A percentile compares a stretch with the other conserved stretches of the same genome.
These are phyloP conservation scores for Thyridium curvatum DNA, from an alignment of 2,329 filamentous ascomycete genomes.

Conservation along the genomic window DNA sequence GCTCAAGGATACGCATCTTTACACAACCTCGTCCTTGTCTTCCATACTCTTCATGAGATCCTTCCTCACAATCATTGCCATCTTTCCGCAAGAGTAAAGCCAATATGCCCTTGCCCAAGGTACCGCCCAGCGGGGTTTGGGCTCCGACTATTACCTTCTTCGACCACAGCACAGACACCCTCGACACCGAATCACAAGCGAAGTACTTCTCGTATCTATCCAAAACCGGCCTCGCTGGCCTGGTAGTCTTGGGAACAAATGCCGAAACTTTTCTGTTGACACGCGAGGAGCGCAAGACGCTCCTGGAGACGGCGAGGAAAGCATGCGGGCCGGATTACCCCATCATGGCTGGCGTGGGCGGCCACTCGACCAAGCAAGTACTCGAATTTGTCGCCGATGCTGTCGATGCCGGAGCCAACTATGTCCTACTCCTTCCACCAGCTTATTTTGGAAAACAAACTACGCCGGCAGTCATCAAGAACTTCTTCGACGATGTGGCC, in stretches of 20 bases:
- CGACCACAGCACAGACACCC: slow-evolving; percentile 11
- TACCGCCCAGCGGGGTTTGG: slow-evolving; percentile 16
- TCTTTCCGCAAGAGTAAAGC: too few relatives aligned
- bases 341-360: slow-evolving; percentile 55
- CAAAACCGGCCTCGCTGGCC: slow-evolving; percentile 18
- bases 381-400: slow-evolving; percentile 54
- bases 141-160: slow-evolving; percentile 18
- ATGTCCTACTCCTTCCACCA: slow-evolving; percentile 51
- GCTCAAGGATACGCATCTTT: too few relatives aligned
- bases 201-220: slow-evolving; percentile 19
- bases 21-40: too few relatives aligned
- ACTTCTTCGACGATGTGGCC: slow-evolving; percentile 52
- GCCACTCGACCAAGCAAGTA: slow-evolving; percentile 56
- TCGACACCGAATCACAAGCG: slow-evolving; percentile 13
- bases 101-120: neutral
- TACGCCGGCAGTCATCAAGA: slow-evolving; percentile 45
- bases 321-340: slow-evolving; percentile 45
- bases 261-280: slow-evolving; percentile 19
- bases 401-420: slow-evolving; percentile 51
- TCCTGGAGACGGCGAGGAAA: slow-evolving; percentile 47
- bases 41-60: too few relatives aligned
- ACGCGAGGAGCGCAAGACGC: slow-evolving; percentile 18
- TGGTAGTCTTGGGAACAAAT: slow-evolving; percentile 24
- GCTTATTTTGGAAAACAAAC: slow-evolving; percentile 59
- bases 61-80: slow-evolving; percentile 4